Percentiles rank a stretch among this genome's conserved stretches.
These are phyloP conservation scores for Boletus speciosus DNA, from an alignment of 768 basidiomycete genomes.

Conservation along the genomic window DNA sequence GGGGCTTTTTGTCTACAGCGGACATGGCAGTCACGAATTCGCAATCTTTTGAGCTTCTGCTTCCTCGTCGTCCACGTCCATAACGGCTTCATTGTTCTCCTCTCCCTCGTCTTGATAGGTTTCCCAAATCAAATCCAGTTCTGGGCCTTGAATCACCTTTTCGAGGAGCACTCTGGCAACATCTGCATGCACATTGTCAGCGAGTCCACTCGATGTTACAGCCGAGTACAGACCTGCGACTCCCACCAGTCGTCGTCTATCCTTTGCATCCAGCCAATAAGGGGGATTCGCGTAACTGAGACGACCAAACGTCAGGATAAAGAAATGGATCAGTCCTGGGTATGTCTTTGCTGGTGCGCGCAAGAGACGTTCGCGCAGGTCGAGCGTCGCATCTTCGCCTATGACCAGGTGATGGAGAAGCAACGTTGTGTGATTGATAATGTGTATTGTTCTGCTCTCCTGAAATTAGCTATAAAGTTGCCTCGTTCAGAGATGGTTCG, in stretches of 20 bases:
- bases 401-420: slow-evolving; percentile 66
- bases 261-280: slow-evolving; percentile 48
- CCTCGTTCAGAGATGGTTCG: not conserved
- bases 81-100: slow-evolving; percentile 32
- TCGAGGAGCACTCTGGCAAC: slow-evolving; percentile 60
- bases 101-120: slow-evolving; percentile 52
- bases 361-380: slow-evolving; percentile 58
- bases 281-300: slow-evolving; percentile 68
- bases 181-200: slow-evolving; percentile 36
- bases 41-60: slow-evolving; percentile 32
- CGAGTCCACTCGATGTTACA: not conserved
- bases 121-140: slow-evolving; percentile 62
- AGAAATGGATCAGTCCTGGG: slow-evolving; percentile 63
- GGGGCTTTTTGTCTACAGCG: not conserved
- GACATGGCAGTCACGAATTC: slow-evolving; percentile 4
- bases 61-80: slow-evolving; percentile 61
- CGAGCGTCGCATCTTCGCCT: slow-evolving; percentile 41
- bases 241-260: slow-evolving; percentile 40
- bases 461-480: not conserved
- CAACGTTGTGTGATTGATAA: slow-evolving; percentile 50
- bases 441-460: slow-evolving; percentile 44
- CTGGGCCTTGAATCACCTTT: slow-evolving; percentile 67
- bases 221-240: slow-evolving; percentile 44
- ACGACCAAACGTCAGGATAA: slow-evolving; percentile 73
- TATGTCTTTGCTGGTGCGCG: slow-evolving; percentile 52